Evolutionary conservation across 495 filamentous ascomycete species (phyloP), one percentile per base, ranked within the genome.

Genomic region (Podospora tetraspora): DNA sequence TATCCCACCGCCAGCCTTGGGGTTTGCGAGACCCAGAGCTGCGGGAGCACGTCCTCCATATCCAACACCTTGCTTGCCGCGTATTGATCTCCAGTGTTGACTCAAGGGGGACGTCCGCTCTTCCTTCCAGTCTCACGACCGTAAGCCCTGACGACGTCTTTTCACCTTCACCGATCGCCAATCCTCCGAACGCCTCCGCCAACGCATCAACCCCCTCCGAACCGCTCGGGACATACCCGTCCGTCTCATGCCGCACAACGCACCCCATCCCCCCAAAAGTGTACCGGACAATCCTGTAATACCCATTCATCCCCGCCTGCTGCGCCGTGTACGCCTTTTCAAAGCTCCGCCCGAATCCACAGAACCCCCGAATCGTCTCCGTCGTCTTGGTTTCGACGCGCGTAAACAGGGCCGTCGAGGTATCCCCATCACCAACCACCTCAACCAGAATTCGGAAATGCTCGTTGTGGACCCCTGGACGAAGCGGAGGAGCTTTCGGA

Each of bases 11-110:
- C 79, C 32, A 86, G 77, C 1, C 79, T 84, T 0, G 79, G 79
- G 2, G 82, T 85, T 69, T 84, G 81, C 19, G 83, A 84, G 52
- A 81, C 68, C 84, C 81, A 86, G 12, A 86, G 74, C 70, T 85
- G 83, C 4, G 81, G 70, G 3, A 73, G 68, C 57, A 83, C 72
- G n/a, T 84, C 78, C 21, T 64, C 19, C 43, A 83, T 67, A 1
- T 77, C 56, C 29, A 85, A 69, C 37, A 65, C 74, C 32, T 72
- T 81, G 66, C 79, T 71, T 9, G 59, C 43, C 22, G 76, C 9
- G 84, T 86, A 72, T 85, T 86, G 75, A 87, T 80, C 72, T 85
- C 81, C 32, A 84, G 70, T 1, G 78, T 82, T 13, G 76, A 79
- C 13, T 73, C 67, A 9, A 74, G 68, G 56, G 80, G 70, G 9